A percentile compares a stretch with the other conserved stretches of the same genome.
Evolutionary conservation across 768 basidiomycete genomes (phyloP).

Genomic region (Termitomyces sp.): DNA sequence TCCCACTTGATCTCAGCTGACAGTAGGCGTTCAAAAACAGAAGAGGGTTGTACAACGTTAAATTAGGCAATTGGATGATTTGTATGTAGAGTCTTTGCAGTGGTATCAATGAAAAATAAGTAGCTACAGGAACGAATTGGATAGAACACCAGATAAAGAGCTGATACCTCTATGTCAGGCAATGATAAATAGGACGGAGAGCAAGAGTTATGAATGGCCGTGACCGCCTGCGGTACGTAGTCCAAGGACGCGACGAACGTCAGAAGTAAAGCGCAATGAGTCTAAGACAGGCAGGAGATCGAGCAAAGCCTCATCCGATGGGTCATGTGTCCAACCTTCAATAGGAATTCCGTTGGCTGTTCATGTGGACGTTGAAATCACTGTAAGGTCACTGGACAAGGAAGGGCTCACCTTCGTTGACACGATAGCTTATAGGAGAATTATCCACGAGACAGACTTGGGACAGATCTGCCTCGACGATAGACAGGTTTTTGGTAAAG

Average conservation of each 20-base stretch:
- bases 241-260: conserved; percentile 91
- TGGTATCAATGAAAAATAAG: conserved; percentile 30
- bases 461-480: conserved; percentile 89
- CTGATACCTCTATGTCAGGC: conserved; percentile 22
- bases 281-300: conserved; percentile 95
- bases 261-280: conserved; percentile 91
- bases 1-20: neutral
- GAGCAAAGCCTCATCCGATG: conserved; percentile 92
- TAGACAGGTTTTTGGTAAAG: conserved; percentile 89
- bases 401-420: conserved; percentile 77
- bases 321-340: conserved; percentile 99
- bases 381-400: conserved; percentile 3
- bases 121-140: conserved; percentile 19
- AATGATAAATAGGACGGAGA: conserved; percentile 7
- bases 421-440: conserved; percentile 87
- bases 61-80: conserved; percentile 20
- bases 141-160: conserved; percentile 21
- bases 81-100: conserved; percentile 25
- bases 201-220: conserved; percentile 25
- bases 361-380: conserved; percentile 5
- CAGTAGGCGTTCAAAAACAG: neutral
- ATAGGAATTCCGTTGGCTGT: conserved; percentile 97
- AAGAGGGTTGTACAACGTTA: conserved; percentile 24
- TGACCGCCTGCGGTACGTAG: conserved; percentile 43
- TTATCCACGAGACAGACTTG: conserved; percentile 95